phyloP scores from a whole-genome alignment of 495 filamentous ascomycete genomes.

The Glonium stellatum region DNA sequence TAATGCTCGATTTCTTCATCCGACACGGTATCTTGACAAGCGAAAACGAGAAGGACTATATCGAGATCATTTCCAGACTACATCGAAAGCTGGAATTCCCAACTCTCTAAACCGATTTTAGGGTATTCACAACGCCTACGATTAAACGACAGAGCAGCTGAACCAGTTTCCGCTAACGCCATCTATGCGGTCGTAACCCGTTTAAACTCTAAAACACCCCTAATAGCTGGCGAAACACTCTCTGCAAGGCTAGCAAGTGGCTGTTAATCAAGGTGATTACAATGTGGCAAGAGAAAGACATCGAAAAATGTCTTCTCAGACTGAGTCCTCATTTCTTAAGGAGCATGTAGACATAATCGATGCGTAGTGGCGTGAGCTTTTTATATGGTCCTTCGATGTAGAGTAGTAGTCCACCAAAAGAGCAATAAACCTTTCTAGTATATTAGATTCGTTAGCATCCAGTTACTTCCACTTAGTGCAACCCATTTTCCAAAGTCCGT shows the following conservation, averaged over 20 bases:
- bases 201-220: neutral
- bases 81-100: conserved; percentile 83
- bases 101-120: conserved; percentile 29
- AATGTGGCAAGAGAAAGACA: too few relatives aligned
- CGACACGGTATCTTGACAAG: conserved; percentile 72
- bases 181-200: conserved; percentile 13
- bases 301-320: too few relatives aligned
- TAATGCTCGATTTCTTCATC: conserved; percentile 85
- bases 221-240: neutral
- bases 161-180: conserved; percentile 13
- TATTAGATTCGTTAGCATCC: conserved; percentile 14
- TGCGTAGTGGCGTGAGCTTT: conserved; percentile 80
- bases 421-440: conserved; percentile 78
- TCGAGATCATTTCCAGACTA: conserved; percentile 66
- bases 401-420: conserved; percentile 85
- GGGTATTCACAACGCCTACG: conserved; percentile 18
- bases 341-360: conserved; percentile 89
- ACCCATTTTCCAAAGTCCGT: too few relatives aligned
- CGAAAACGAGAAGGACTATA: conserved; percentile 76
- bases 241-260: too few relatives aligned
- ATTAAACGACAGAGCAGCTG: conserved; percentile 4
- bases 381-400: conserved; percentile 90
- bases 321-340: conserved; percentile 65
- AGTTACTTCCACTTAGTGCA: neutral
- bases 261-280: too few relatives aligned